phyloP scores from a whole-genome alignment of 371 early-diverging fungal genomes.

The Furculomyces boomerangus region DNA sequence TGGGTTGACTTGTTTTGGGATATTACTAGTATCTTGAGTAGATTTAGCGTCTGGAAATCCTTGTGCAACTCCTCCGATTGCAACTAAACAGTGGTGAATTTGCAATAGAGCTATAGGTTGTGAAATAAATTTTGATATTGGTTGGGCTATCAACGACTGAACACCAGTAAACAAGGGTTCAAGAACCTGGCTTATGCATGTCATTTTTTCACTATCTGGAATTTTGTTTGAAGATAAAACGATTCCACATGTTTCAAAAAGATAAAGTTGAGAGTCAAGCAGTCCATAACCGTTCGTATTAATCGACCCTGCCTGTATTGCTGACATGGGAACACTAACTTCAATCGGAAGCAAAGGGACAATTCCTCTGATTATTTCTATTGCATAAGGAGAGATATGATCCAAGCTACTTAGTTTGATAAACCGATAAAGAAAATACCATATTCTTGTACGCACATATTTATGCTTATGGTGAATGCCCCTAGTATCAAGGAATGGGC shows the following conservation, averaged over 20 bases:
- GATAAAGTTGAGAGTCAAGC: constrained; percentile 71
- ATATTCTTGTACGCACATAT: constrained; percentile 57
- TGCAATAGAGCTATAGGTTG: constrained; percentile 51
- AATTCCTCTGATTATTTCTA: constrained; percentile 20
- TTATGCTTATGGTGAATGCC: constrained; percentile 59
- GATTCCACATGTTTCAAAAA: constrained; percentile 82
- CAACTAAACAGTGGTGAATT: constrained; percentile 65
- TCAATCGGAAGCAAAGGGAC: constrained; percentile 48
- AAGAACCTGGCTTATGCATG: constrained; percentile 51
- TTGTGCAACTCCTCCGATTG: constrained; percentile 74
- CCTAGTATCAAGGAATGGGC: constrained; percentile 21
- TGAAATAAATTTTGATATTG: constrained; percentile 11
- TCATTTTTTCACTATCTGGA: constrained; percentile 47
- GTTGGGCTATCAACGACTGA: constrained; percentile 13
- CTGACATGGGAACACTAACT: constrained; percentile 25
- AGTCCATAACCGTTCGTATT: constrained; percentile 11
- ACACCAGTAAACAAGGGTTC: constrained; percentile 55
- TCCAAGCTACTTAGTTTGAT: constrained; percentile 48
- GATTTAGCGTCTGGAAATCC: constrained; percentile 62
- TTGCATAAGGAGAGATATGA: constrained; percentile 5
- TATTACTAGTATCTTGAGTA: constrained; percentile 8
- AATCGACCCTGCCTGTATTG: neutral
- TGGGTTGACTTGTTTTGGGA: constrained; percentile 6
- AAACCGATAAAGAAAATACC: constrained; percentile 81
- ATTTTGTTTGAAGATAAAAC: constrained; percentile 60